These are phyloP conservation scores for Wallacemonas collosoma DNA, from an alignment of 208 protist genomes.

Conservation along the genomic window DNA sequence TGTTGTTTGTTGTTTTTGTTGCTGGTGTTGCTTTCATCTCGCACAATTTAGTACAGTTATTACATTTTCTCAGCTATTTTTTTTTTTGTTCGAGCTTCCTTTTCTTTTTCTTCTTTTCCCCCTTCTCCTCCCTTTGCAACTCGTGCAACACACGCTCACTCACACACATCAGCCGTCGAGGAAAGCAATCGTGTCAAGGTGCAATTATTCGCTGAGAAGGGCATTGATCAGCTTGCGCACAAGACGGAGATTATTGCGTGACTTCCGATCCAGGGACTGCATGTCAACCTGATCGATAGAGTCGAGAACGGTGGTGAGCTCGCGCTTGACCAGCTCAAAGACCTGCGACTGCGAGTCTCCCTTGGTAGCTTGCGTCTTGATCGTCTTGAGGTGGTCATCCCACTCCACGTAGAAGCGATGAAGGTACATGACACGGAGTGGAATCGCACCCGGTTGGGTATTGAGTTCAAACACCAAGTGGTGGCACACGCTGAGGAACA, in stretches of 20 bases:
- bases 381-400: slow-evolving; percentile 78
- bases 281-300: slow-evolving; percentile 50
- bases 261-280: slow-evolving; percentile 66
- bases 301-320: slow-evolving; percentile 60
- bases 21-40: background rate
- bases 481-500: slow-evolving; percentile 84
- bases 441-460: slow-evolving; percentile 47
- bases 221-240: slow-evolving; percentile 59
- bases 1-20: background rate
- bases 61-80: background rate
- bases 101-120: slow-evolving; percentile 12
- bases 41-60: background rate
- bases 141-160: slow-evolving; percentile 4
- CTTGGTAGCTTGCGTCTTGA: slow-evolving; percentile 56
- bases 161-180: background rate
- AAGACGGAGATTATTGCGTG: slow-evolving; percentile 70
- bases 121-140: background rate
- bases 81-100: background rate
- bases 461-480: slow-evolving; percentile 81
- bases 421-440: slow-evolving; percentile 69
- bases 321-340: slow-evolving; percentile 63
- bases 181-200: background rate
- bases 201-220: slow-evolving; percentile 41
- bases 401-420: slow-evolving; percentile 88
- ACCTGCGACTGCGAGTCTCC: slow-evolving; percentile 32